phyloP scores from a whole-genome alignment of 1,139 yeast genomes.

The Saccharomyces hybrid region DNA sequence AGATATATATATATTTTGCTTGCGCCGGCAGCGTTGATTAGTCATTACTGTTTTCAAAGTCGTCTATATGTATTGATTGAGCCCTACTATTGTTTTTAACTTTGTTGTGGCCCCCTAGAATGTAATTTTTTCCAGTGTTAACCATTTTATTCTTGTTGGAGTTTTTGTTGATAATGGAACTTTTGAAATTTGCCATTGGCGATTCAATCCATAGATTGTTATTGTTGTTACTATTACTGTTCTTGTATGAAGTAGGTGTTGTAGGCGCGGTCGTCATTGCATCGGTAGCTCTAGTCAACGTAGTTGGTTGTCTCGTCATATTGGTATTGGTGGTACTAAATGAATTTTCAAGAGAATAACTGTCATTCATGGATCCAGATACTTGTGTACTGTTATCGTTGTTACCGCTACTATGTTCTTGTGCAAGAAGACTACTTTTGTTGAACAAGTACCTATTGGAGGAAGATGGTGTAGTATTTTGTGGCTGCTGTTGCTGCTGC shows the following conservation, averaged over 20 bases:
- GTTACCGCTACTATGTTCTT: background rate
- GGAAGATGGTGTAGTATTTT: background rate
- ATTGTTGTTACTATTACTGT: slow-evolving; percentile 2
- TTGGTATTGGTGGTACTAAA: background rate
- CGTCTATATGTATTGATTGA: slow-evolving; percentile 32
- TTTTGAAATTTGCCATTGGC: slow-evolving; percentile 9
- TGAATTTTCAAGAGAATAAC: background rate
- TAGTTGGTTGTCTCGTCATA: slow-evolving; percentile 2
- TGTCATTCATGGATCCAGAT: background rate
- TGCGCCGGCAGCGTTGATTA: background rate
- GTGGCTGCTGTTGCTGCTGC: slow-evolving; percentile 3
- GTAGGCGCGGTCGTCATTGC: slow-evolving; percentile 3
- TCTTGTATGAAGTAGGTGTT: background rate
- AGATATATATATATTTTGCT: background rate
- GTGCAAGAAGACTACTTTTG: slow-evolving; percentile 1
- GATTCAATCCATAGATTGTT: slow-evolving; percentile 15
- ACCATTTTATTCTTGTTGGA: slow-evolving; percentile 19
- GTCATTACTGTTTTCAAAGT: slow-evolving; percentile 17
- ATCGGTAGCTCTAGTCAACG: slow-evolving; percentile 3
- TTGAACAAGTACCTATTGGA: slow-evolving; percentile 1
- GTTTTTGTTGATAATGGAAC: slow-evolving; percentile 3
- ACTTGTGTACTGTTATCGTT: background rate
- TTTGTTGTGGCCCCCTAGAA: slow-evolving; percentile 30
- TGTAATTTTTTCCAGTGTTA: slow-evolving; percentile 30
- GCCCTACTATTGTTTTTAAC: slow-evolving; percentile 29